Conservation (phyloP, 345 rosid genomes). For the Dovyalis caffra region DNA sequence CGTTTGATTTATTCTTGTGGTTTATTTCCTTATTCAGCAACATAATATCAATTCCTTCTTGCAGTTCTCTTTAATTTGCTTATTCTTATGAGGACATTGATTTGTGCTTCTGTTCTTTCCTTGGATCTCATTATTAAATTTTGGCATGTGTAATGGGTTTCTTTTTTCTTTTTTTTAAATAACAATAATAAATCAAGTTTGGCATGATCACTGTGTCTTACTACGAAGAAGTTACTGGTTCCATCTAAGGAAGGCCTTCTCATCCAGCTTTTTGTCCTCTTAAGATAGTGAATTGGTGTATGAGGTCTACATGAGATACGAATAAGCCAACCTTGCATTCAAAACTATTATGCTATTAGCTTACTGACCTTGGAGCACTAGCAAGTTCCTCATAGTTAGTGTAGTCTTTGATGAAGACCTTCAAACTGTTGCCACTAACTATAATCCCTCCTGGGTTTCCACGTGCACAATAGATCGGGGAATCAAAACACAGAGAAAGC, state of each 20-base stretch:
- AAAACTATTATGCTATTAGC: neutral
- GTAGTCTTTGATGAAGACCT: neutral
- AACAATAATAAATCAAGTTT: too few relatives aligned
- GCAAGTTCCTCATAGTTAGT: neutral
- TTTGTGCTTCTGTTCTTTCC: too few relatives aligned
- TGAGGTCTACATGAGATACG: neutral
- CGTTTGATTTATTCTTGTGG: neutral
- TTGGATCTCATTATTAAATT: too few relatives aligned
- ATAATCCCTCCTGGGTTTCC: neutral
- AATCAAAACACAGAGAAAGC: too few relatives aligned
- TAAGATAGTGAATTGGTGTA: neutral
- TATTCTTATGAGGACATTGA: neutral
- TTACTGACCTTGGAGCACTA: neutral
- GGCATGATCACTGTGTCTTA: neutral
- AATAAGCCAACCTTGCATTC: neutral
- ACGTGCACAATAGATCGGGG: too few relatives aligned
- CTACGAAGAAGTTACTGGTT: neutral
- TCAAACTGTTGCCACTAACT: neutral
- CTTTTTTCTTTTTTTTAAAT: too few relatives aligned
- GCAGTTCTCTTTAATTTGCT: neutral
- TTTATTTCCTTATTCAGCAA: neutral
- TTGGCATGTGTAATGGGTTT: too few relatives aligned
- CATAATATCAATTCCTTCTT: neutral
- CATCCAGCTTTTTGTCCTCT: neutral
- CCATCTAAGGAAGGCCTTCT: neutral